Evolutionary conservation across 23 red algal genomes (phyloP).

Genomic region (Gracilariopsis chorda): DNA sequence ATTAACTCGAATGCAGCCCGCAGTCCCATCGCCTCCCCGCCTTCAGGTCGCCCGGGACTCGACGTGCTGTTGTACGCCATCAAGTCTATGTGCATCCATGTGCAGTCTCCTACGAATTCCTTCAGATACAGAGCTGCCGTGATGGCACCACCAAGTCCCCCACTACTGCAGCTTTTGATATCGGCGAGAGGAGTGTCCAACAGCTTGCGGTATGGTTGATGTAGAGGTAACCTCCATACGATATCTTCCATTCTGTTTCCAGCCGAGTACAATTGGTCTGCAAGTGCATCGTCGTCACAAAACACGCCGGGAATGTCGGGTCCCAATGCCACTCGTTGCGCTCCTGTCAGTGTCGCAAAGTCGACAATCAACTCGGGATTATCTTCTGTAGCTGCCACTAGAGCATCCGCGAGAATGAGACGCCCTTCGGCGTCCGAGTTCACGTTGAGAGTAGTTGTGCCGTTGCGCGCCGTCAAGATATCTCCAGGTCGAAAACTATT

Average conservation of each 20-base stretch:
- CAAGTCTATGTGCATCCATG: slow-evolving; percentile 94
- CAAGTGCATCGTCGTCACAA: slow-evolving; percentile 57
- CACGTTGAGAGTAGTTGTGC: slow-evolving; percentile 74
- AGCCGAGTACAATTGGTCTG: slow-evolving; percentile 19
- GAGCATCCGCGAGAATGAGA: slow-evolving; percentile 92
- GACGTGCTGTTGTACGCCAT: slow-evolving; percentile 87
- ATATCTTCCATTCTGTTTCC: slow-evolving; percentile 56
- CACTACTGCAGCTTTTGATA: slow-evolving; percentile 66
- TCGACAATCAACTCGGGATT: slow-evolving; percentile 82
- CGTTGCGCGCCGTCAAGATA: slow-evolving; percentile 85
- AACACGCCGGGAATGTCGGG: slow-evolving; percentile 86
- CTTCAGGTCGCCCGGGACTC: slow-evolving; percentile 86
- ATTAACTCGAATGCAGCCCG: slow-evolving; percentile 65
- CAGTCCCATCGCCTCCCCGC: slow-evolving; percentile 88
- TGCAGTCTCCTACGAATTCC: slow-evolving; percentile 73
- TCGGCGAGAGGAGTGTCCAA: slow-evolving; percentile 75
- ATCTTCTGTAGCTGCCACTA: slow-evolving; percentile 78
- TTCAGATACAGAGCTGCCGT: slow-evolving; percentile 96
- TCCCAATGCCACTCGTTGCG: slow-evolving; percentile 92
- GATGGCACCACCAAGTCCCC: slow-evolving; percentile 81
- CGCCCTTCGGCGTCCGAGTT: slow-evolving; percentile 97
- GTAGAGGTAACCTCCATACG: slow-evolving; percentile 89
- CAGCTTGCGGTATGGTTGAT: slow-evolving; percentile 84
- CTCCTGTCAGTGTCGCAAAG: slow-evolving; percentile 95
- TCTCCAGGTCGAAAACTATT: slow-evolving; percentile 88